Evolutionary conservation across 768 basidiomycete genomes (phyloP).

Genomic region (Leucosporidium creatinivorum): DNA sequence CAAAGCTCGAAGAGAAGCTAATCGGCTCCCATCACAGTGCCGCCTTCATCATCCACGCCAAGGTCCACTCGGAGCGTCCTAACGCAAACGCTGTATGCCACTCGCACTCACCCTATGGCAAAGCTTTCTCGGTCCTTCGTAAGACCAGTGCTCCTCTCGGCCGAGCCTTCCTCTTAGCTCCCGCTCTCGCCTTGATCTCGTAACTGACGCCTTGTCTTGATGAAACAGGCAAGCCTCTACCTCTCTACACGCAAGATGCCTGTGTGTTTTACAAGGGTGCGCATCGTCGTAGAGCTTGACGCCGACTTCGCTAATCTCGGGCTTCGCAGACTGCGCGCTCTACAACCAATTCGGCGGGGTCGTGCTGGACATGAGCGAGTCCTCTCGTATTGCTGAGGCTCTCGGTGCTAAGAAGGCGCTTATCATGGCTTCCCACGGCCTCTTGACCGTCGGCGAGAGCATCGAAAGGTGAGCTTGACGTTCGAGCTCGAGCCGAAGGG

Average conservation of each 20-base stretch:
- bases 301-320: no score
- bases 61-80: constrained; percentile 1
- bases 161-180: neutral
- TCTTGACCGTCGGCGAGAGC: constrained; percentile 34
- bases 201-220: neutral
- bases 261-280: constrained; percentile 12
- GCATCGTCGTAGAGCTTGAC: no score
- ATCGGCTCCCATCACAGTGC: neutral
- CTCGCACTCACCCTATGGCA: constrained; percentile 11
- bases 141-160: no score
- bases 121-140: constrained; percentile 11
- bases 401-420: constrained; percentile 36
- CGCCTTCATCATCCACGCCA: constrained; percentile 7
- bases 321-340: neutral
- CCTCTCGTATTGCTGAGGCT: constrained; percentile 21
- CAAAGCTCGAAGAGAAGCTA: neutral
- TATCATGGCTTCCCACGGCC: constrained; percentile 36
- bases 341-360: constrained; percentile 33
- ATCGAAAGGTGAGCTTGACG: constrained; percentile 4
- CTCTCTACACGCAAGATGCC: constrained; percentile 14
- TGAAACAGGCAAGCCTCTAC: constrained; percentile 8
- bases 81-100: constrained; percentile 15
- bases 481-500: neutral
- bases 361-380: constrained; percentile 32
- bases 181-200: neutral